Evolutionary conservation across 139 green algal genomes (phyloP), one percentile per base, ranked within the genome.

Genomic region (Closterium sp.): DNA sequence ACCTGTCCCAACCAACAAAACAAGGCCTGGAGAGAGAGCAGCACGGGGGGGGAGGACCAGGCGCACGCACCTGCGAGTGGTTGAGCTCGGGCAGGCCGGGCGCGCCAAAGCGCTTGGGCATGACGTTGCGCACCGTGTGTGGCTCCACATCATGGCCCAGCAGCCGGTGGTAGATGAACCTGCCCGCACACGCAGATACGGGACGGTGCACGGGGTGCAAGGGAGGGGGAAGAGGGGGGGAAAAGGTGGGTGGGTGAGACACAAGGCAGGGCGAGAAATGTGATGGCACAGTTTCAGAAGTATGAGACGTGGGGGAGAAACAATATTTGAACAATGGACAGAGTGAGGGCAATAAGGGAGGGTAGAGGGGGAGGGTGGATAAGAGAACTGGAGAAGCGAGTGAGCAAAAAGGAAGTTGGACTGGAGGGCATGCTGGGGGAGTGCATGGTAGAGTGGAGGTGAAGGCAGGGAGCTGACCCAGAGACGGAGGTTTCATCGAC

Each of bases 71-170:
- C 95, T 99, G 98, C 5, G 95, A 97, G 92, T 98, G 97, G 95
- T 99, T 99, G 38, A 99, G 96, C 84, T 98, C 97, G 1, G 98
- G 98, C 94, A 99, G 96, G 17, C 95, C 96, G 28, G 97, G 98
- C 17, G 97, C 98, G 24, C 93, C 96, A 89, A 98, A 96, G 24
- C 85, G 86, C 11, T 91, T 90, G 24, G 96, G 96, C 34, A 97
- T 85, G 32, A 84, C 94, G 28, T 91, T 93, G 50, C 94, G 91
- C 45, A 98, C 90, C 24, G 88, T 70, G 86, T 96, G 90, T 24
- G 70, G 90, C 90, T 97, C 93, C 84, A 98, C 95, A 24, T 97
- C 94, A 91, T 99, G 97, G 7, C 97, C 98, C 86, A 98, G 95
- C 42, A 99, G 93, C 79, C 95, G 94, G 92, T 98, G 97, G 93